Evolutionary conservation across 2,329 filamentous ascomycete genomes (phyloP), one percentile per base, ranked within the genome.

Genomic region (Fusarium praegraminearum): DNA sequence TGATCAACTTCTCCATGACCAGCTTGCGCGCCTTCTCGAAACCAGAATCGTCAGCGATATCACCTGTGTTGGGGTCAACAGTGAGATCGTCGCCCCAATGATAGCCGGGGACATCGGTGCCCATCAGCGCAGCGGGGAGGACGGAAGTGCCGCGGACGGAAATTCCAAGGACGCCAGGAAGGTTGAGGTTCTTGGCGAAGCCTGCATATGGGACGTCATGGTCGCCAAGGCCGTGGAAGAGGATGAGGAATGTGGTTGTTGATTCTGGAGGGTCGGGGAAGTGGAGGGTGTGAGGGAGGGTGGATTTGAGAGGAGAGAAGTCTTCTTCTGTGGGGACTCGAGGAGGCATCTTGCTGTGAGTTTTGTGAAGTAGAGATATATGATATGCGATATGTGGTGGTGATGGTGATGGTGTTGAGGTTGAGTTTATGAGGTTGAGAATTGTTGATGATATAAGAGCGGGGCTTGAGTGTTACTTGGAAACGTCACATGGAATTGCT

Each of bases 141-240:
- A 87, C 87, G 26, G 84, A 84, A 0, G 91, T 89, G 0, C 90
- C 94, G 75, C 91, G 91, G 43, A 97, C 83, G 9, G 92, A 87
- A 56, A 97, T 86, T 73, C 89, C 89, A 59, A 90, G 86, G 54
- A 94, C 94, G 75, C 94, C 92, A 0, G 93, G 93, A 5, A 97
- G 87, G 65, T 86, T 84, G 65, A 97, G 81, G 71, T 88, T 89
- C 59, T 84, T 83, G 22, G 90, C 92, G 65, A 97, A 91, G 45
- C 81, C 81, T 63, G 87, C 85, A 78, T 96, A 97, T 36, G 91
- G 84, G 5, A 78, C 75, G 63, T 93, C 87, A 35, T 86, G 89
- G 80, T 97, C 94, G 67, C 94, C 94, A 15, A 97, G 87, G 69
- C 93, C 93, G 79, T 97, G 94, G 61, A 97, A 88, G 53, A 97